Base-by-base conservation (phyloP, 345 rosid genomes). In the Hibiscus syriacus region DNA sequence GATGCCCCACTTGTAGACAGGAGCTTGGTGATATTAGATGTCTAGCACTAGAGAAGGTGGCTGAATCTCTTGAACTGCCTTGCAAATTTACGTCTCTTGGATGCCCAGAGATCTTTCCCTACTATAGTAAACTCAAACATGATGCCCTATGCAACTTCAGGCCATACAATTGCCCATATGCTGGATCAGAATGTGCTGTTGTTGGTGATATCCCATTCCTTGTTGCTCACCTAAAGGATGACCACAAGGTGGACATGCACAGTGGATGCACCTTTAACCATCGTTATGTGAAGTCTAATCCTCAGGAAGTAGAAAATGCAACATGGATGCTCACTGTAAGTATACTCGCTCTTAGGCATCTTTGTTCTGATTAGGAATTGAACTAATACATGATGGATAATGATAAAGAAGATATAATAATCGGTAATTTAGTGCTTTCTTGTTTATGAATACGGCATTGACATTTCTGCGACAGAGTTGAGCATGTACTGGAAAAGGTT, bases 1-100 rank as follows among this genome's bases (percentile, higher is more conserved):
- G 96, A n/a, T 93, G 98, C 49, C 98, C 98, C 16, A 93, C 98
- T 53, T 93, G 98, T 76, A 83, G 98, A 78, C 97, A 90, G 74
- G 98, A 93, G 87, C 97, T 93, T 27, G 97, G 98, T n/a, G 97
- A 93, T 73, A 90, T 93, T 49, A 88, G 98, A 73, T 93, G 98
- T 79, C 79, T 93, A 50, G 98, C 98, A 22, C 70, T 93, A 66
- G 98, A 93, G 76, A 93, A 90, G 78, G 96, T 93, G 25, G 97
- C 97, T 0, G 98, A 93, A 76, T 93, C 98, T 9, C 90, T 93
- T 46, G 94, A 90, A 66, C 76, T 93, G 73, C 98, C 96, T 6
- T 93, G 98, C 96, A 88, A 84, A 58, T 85, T 82, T 78, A 72
- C 72, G 74, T 77, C 90, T 0, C 87, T 87, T 69, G 98, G 98